A percentile compares a stretch with the other conserved stretches of the same genome.
phyloP scores from a whole-genome alignment of 176 grass and related monocot species.

The Bonia amplexicaulis region DNA sequence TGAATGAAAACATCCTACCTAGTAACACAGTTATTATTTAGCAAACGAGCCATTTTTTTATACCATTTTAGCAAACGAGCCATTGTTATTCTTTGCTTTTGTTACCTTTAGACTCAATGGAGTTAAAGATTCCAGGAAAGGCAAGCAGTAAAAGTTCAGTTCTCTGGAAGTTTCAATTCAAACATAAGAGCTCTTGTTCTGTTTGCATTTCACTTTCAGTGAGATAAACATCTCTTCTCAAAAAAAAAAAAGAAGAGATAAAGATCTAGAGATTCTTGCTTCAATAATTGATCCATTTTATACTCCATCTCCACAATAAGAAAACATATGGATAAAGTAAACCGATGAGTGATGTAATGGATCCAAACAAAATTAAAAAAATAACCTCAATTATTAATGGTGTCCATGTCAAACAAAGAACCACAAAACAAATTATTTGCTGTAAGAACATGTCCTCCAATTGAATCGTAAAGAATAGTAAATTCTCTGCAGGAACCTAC shows the following conservation, averaged over 20 bases:
- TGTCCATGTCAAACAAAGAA: neutral
- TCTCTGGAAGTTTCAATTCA: neutral
- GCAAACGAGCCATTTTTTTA: neutral
- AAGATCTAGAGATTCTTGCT: neutral
- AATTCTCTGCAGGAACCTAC: neutral
- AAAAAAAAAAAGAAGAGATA: neutral
- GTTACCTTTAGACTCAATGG: neutral
- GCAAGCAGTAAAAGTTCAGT: neutral
- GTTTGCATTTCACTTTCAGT: conserved; percentile 14
- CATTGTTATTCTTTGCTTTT: neutral
- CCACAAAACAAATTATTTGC: neutral
- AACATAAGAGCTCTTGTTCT: neutral
- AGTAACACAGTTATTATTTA: neutral
- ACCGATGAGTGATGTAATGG: neutral
- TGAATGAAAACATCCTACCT: neutral
- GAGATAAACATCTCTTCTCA: neutral
- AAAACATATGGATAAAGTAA: neutral
- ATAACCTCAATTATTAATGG: neutral
- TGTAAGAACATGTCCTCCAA: neutral
- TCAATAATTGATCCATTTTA: conserved; percentile 11
- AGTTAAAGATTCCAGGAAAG: neutral
- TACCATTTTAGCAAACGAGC: neutral
- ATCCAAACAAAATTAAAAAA: neutral
- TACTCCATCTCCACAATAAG: neutral
- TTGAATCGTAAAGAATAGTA: neutral